Conservation (phyloP, 768 basidiomycete genomes). For the Favolaschia claudopus region DNA sequence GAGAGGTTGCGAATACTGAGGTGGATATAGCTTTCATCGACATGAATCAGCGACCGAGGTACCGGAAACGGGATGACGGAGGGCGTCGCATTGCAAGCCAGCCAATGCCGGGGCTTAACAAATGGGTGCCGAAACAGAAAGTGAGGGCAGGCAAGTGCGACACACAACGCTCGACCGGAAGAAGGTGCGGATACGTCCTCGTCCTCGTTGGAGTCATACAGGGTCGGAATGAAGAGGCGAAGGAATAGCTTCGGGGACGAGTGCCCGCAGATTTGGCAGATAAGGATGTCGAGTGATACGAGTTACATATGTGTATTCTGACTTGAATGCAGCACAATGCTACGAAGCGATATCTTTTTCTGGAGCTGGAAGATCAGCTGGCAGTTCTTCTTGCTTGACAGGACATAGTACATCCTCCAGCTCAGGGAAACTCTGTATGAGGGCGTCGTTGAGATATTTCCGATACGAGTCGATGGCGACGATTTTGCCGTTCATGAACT, state of each 20-base stretch:
- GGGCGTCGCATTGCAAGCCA: slow-evolving; percentile 13
- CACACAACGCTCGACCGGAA: too few relatives aligned
- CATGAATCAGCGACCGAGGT: slow-evolving; percentile 6
- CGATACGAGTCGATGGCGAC: slow-evolving; percentile 83
- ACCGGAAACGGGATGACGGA: slow-evolving; percentile 13
- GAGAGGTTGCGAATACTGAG: not conserved
- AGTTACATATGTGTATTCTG: not conserved
- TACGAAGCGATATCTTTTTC: slow-evolving; percentile 2
- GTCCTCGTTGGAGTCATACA: slow-evolving; percentile 18
- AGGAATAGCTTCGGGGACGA: slow-evolving; percentile 24
- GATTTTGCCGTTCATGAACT: slow-evolving; percentile 92
- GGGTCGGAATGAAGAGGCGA: slow-evolving; percentile 15
- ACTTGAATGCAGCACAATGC: not conserved
- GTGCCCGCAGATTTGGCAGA: too few relatives aligned
- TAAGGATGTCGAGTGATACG: slow-evolving; percentile 11
- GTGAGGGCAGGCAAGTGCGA: slow-evolving; percentile 14
- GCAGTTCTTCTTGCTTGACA: slow-evolving; percentile 10
- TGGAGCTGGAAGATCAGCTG: not conserved
- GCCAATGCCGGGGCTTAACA: not conserved
- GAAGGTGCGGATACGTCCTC: slow-evolving; percentile 3
- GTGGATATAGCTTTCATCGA: slow-evolving; percentile 16
- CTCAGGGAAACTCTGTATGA: slow-evolving; percentile 77
- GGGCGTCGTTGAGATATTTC: slow-evolving; percentile 69
- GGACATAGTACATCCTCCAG: slow-evolving; percentile 47
- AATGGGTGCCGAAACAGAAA: slow-evolving; percentile 12